Evolutionary conservation across 1,284 basidiomycete genomes (phyloP).

Genomic region (Paramarasmius palmivorus): DNA sequence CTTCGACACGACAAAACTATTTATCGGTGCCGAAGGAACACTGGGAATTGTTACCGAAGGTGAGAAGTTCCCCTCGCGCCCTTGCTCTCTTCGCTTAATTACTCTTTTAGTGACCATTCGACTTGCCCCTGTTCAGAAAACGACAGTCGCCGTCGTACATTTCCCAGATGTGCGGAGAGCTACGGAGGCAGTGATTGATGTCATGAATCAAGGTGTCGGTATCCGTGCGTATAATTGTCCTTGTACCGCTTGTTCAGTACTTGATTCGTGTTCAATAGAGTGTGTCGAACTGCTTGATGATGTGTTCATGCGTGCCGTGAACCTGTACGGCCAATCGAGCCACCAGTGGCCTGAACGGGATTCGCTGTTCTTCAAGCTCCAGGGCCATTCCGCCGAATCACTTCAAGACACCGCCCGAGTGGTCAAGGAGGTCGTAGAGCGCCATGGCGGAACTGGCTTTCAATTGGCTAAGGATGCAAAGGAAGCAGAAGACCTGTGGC

Average conservation of each 20-base stretch:
- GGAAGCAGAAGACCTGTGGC: slow-evolving; percentile 82
- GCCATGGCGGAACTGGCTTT: slow-evolving; percentile 72
- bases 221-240: slow-evolving; percentile 50
- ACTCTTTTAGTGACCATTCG: slow-evolving; percentile 20
- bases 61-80: slow-evolving; percentile 24
- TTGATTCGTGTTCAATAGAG: slow-evolving; percentile 34
- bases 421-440: slow-evolving; percentile 57
- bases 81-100: slow-evolving; percentile 27
- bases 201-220: slow-evolving; percentile 73
- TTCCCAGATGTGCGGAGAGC: slow-evolving; percentile 67
- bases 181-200: slow-evolving; percentile 74
- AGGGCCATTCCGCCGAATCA: slow-evolving; percentile 63
- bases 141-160: slow-evolving; percentile 67
- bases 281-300: slow-evolving; percentile 82
- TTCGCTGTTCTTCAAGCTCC: slow-evolving; percentile 87
- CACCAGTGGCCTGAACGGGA: slow-evolving; percentile 71
- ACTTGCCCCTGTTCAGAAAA: slow-evolving; percentile 42
- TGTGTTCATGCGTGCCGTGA: slow-evolving; percentile 70
- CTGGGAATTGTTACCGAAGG: slow-evolving; percentile 92
- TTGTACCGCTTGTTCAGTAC: slow-evolving; percentile 1
- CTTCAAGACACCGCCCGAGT: slow-evolving; percentile 65
- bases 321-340: slow-evolving; percentile 57
- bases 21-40: slow-evolving; percentile 94
- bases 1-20: slow-evolving; percentile 88
- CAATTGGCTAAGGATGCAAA: slow-evolving; percentile 65